Conservation (phyloP, 495 filamentous ascomycete genomes). For the Penicillium antarcticum region DNA sequence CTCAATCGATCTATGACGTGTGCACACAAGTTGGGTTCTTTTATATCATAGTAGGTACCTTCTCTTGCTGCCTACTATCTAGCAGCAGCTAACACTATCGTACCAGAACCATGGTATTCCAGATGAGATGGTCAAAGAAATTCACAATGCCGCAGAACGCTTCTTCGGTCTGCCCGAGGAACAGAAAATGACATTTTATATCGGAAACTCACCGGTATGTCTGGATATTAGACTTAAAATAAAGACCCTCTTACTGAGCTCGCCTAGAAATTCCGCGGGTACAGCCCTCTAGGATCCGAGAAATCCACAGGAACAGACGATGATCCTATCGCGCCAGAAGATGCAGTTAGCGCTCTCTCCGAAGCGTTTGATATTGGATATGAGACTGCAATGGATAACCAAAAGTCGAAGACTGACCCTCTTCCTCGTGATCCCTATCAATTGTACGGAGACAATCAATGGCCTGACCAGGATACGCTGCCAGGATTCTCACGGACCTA, state of each 20-base stretch:
- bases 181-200: slow-evolving; percentile 43
- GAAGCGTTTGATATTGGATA: slow-evolving; percentile 44
- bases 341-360: slow-evolving; percentile 22
- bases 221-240: neutral
- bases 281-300: slow-evolving; percentile 26
- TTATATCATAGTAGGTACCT: slow-evolving; percentile 39
- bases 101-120: slow-evolving; percentile 37
- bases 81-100: slow-evolving; percentile 12
- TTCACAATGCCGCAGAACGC: slow-evolving; percentile 36
- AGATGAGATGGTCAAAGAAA: slow-evolving; percentile 24
- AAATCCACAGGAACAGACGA: slow-evolving; percentile 22
- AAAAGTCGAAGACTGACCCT: slow-evolving; percentile 11
- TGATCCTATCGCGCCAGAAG: slow-evolving; percentile 10
- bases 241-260: neutral
- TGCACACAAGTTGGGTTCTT: slow-evolving; percentile 57
- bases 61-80: neutral
- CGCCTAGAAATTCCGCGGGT: slow-evolving; percentile 32
- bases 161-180: slow-evolving; percentile 49
- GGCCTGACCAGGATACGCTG: slow-evolving; percentile 20
- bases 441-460: slow-evolving; percentile 28
- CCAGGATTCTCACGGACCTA: slow-evolving; percentile 16
- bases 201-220: slow-evolving; percentile 33
- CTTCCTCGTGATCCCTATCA: slow-evolving; percentile 17
- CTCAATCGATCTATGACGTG: slow-evolving; percentile 40
- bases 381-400: slow-evolving; percentile 29